These are phyloP conservation scores for Fremontodendron californicum DNA, from an alignment of 345 rosid genomes.

Conservation along the genomic window DNA sequence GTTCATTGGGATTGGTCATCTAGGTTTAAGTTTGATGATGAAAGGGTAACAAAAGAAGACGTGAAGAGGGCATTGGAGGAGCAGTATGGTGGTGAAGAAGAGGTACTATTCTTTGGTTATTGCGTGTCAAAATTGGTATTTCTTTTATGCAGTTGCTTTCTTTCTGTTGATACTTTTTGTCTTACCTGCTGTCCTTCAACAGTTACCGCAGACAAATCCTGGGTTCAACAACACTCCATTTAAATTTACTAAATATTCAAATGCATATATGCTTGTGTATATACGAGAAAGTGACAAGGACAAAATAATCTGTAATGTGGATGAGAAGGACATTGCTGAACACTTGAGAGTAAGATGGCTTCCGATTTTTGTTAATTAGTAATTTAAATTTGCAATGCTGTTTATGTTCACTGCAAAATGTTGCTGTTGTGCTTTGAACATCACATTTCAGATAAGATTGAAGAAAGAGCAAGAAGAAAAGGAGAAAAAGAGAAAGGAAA, in stretches of 20 bases:
- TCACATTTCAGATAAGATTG: constrained; percentile 44
- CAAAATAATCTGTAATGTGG: constrained; percentile 61
- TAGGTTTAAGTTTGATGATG: constrained; percentile 69
- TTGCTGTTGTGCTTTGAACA: not conserved
- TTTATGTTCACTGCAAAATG: not conserved
- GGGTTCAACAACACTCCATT: constrained; percentile 59
- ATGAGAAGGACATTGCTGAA: constrained; percentile 67
- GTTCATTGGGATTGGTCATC: not conserved
- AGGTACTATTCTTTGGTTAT: constrained; percentile 30
- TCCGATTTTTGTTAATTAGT: not conserved
- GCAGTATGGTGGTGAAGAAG: constrained; percentile 76
- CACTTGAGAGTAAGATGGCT: constrained; percentile 46
- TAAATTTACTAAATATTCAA: constrained; percentile 61
- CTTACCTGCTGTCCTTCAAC: constrained; percentile 5
- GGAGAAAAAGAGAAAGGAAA: constrained; percentile 50
- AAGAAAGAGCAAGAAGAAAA: constrained; percentile 67
- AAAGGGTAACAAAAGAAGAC: constrained; percentile 65
- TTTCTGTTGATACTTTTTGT: not conserved
- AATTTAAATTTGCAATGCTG: not conserved
- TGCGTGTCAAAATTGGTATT: not conserved
- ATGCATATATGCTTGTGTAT: constrained; percentile 70
- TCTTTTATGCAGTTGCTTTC: not conserved
- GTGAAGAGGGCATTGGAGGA: constrained; percentile 58
- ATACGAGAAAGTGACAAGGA: constrained; percentile 66
- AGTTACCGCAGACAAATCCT: constrained; percentile 65